Evolutionary conservation across 768 basidiomycete species (phyloP), one percentile per base, ranked within the genome.

Genomic region (Suillus bovinus): DNA sequence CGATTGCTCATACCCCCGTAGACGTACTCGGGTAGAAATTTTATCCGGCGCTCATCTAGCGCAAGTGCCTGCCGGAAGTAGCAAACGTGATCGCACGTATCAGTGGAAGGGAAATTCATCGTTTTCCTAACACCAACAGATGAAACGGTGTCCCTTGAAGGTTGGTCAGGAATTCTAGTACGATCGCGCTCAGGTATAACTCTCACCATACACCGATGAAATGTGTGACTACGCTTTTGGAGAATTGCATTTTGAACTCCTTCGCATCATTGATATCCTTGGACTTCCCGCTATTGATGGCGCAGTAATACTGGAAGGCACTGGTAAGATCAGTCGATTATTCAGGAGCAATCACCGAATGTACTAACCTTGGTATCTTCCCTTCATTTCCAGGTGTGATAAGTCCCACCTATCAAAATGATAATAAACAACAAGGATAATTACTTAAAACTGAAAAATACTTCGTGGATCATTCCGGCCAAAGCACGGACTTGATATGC

Each of bases 141-240:
- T 5, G 78, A 78, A 1, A 79, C 76, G 3, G 75, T 77, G 57
- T 78, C 78, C 78, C 78, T 79, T 20, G 17, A 50, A 54, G 17
- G 27, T 49, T 50, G 17, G 29, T 50, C 29, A 31, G 49, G 49
- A 50, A 50, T 50, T 27, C 10, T 31, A 10, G 10, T 29, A 20
- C 29, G 10, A 20, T 50, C 29, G 3, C 29, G 5, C 4, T 31
- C 17, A 50, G 29, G 29, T 31, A 24, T 29, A 20, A 11, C 11
- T 0, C n/a, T 33, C 39, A 59, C 58, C 58, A 59, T 42, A 59
- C 47, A 14, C 58, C 58, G 14, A 59, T 34, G 44, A 54, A 59
- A 46, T 59, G 58, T 29, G 33, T 44, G 17, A 31, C 58, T 34
- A 22, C n/a, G 20, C 2, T 20, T 59, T 24, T 52, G 17, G 50